These are phyloP conservation scores for Vigna hirtella DNA, from an alignment of 306 rosid genomes.

Conservation along the genomic window DNA sequence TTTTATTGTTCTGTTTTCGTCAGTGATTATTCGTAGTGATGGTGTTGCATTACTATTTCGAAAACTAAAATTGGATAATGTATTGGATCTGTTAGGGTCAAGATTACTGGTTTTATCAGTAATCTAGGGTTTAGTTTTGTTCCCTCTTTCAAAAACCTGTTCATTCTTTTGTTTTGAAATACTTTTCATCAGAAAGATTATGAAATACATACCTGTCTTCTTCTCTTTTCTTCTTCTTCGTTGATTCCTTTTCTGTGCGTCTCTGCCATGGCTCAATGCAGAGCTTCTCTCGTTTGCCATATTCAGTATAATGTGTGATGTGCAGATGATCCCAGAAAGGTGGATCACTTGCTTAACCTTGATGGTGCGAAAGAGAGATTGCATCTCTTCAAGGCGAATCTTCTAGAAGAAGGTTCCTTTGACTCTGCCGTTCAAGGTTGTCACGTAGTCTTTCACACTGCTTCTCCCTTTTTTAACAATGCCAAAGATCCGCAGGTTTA, in stretches of 20 bases:
- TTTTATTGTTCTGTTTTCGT: not conserved
- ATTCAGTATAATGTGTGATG: not conserved
- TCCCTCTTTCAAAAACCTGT: no score
- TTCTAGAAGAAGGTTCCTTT: constrained; percentile 43
- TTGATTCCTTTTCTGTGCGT: no score
- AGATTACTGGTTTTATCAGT: no score
- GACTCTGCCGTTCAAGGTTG: constrained; percentile 38
- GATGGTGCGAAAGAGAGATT: constrained; percentile 64
- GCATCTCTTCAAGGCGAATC: constrained; percentile 51
- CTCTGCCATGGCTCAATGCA: no score
- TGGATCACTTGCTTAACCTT: constrained; percentile 46
- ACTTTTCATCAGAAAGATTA: no score
- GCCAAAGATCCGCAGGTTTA: constrained; percentile 55
- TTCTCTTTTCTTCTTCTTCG: no score
- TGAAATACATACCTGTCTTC: no score
- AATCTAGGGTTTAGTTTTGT: no score
- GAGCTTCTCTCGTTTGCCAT: no score
- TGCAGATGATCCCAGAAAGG: constrained; percentile 48
- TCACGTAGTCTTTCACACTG: constrained; percentile 8
- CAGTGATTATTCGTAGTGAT: not conserved
- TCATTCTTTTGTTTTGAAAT: no score
- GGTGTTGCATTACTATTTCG: no score
- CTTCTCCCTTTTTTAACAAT: constrained; percentile 37
- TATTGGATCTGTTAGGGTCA: no score
- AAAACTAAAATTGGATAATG: not conserved